Conservation (phyloP, 2,329 filamentous ascomycete species). For the Cytospora schulzeri region DNA sequence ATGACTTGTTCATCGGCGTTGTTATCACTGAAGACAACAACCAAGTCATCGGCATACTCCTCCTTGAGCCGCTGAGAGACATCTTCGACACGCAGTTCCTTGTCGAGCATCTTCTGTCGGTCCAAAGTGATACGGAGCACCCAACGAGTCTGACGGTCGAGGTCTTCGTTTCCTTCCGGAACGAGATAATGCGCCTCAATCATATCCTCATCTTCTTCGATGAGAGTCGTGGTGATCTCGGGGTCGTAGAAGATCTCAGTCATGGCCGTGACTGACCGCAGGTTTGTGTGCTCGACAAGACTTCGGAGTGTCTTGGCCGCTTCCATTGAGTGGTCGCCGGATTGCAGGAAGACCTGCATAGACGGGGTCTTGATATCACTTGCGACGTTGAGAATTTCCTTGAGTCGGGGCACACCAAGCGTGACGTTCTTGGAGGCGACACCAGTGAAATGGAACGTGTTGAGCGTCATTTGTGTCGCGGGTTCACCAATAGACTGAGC, state of each 20-base stretch:
- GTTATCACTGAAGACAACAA: constrained; percentile 96
- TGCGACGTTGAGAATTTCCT: constrained; percentile 98
- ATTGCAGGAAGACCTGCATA: constrained; percentile 86
- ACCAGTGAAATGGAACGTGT: constrained; percentile 99
- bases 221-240: constrained; percentile 80
- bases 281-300: constrained; percentile 88
- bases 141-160: constrained; percentile 88
- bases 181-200: constrained; percentile 97
- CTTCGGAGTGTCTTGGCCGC: constrained; percentile 84
- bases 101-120: constrained; percentile 92
- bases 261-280: constrained; percentile 86
- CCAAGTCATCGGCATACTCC: constrained; percentile 80
- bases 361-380: constrained; percentile 98
- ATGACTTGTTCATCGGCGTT: constrained; percentile 95
- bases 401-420: constrained; percentile 96
- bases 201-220: constrained; percentile 87
- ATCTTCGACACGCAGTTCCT: constrained; percentile 86
- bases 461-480: constrained; percentile 98
- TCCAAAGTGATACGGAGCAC: constrained; percentile 90
- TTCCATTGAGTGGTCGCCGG: constrained; percentile 61
- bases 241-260: constrained; percentile 99
- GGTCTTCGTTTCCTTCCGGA: constrained; percentile 70
- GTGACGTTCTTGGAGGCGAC: constrained; percentile 99
- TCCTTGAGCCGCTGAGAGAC: constrained; percentile 89
- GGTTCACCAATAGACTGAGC: constrained; percentile 99